Evolutionary conservation across 495 filamentous ascomycete genomes (phyloP), one percentile per base, ranked within the genome.

Genomic region (Trichoderma asperelloides): DNA sequence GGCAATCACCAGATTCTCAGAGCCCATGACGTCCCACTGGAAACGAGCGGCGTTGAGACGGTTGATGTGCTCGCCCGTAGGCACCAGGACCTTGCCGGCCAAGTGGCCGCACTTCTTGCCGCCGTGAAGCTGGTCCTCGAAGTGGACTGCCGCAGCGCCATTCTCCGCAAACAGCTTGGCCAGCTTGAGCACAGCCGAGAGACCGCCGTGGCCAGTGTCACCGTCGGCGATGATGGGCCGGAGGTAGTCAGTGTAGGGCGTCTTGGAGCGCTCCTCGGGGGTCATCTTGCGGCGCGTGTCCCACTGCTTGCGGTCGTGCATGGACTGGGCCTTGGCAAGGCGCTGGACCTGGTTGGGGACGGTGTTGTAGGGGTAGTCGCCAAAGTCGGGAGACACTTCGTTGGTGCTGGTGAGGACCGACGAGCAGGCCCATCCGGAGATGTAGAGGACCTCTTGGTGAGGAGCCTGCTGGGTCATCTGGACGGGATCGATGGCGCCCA

Each of bases 81-180:
- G 96, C 0, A 98, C 95, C 15, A 98, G 81, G 1, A 98, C 95
- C 77, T 98, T 98, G 69, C 95, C 95, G 2, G 95, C 94, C 67
- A 98, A 83, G 80, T 98, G 95, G 21, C 95, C 95, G 74, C 95
- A 98, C 78, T 98, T 98, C 84, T 98, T 98, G 47, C 95, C 95
- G 28, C 95, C 95, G 74, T 98, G 95, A 65, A 97, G 82, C 73
- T 98, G 96, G 72, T 98, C 95, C 76, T 98, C 95, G 71, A 98
- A 96, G 75, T 98, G 95, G 2, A 98, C 96, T 11, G 89, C 95
- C 2, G 95, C 95, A 0, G 96, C 95, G 51, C 95, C 95, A 70
- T 96, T 96, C 78, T 98, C 95, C n/a, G 96, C 95, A 71, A 98
- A 98, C 15, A 98, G 86, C 78, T 98, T 98, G 30, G 95, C 93